Percentiles rank a stretch among this genome's conserved stretches.
These are phyloP conservation scores for Podospora tetraspora DNA, from an alignment of 495 filamentous ascomycete genomes.

Conservation along the genomic window DNA sequence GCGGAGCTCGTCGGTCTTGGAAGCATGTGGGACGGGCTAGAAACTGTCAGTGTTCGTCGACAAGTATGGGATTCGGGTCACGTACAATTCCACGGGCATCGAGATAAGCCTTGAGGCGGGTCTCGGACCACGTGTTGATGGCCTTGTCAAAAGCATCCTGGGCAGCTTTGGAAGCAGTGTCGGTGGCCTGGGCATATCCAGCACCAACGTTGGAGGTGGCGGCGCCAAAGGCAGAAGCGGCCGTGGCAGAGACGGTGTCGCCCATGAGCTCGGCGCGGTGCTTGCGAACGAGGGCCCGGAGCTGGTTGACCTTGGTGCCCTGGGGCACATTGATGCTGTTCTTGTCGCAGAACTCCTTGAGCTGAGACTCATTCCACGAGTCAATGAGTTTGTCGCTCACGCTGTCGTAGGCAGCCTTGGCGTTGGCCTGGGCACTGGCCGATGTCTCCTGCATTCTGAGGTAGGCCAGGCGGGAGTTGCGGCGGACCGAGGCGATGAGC, in stretches of 20 bases:
- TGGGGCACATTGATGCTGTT: constrained; percentile 82
- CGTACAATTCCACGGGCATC: constrained; percentile 53
- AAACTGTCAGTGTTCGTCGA: constrained; percentile 30
- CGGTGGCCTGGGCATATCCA: constrained; percentile 69
- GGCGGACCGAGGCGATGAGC: constrained; percentile 81
- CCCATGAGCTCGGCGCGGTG: constrained; percentile 70
- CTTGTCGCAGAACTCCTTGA: constrained; percentile 91
- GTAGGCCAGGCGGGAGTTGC: constrained; percentile 77
- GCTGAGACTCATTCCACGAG: constrained; percentile 77
- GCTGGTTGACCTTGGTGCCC: constrained; percentile 81
- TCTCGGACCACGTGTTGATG: constrained; percentile 63
- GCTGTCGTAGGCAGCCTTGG: constrained; percentile 60
- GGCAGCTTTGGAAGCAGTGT: constrained; percentile 57
- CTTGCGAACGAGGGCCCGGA: constrained; percentile 86
- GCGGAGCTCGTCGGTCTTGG: constrained; percentile 74
- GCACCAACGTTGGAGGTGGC: constrained; percentile 80
- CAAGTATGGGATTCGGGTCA: background rate
- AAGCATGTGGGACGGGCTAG: constrained; percentile 65
- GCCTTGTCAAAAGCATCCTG: constrained; percentile 63
- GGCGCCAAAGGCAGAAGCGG: constrained; percentile 64
- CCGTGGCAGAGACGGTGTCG: constrained; percentile 58
- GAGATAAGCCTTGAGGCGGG: constrained; percentile 69
- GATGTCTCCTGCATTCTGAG: constrained; percentile 55
- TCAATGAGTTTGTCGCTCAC: constrained; percentile 80
- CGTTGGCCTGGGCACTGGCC: constrained; percentile 59